phyloP scores from a whole-genome alignment of 2,329 filamentous ascomycete species.

The Camillea tinctor region DNA sequence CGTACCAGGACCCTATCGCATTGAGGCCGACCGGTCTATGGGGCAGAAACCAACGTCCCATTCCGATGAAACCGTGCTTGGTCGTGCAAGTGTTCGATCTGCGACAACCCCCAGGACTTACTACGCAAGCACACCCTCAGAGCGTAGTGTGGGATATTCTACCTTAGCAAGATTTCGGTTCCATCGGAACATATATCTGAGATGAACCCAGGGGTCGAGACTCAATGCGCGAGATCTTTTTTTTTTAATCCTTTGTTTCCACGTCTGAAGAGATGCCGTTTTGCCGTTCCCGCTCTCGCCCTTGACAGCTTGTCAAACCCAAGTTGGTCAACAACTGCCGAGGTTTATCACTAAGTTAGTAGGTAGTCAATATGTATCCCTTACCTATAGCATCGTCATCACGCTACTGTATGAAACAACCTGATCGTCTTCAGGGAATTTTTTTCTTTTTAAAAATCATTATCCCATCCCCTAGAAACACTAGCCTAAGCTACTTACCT shows the following conservation, averaged over 20 bases:
- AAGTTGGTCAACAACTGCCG: not conserved
- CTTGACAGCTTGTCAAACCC: not conserved
- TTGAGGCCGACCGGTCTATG: not conserved
- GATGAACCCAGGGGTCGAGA: not conserved
- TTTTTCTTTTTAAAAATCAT: not conserved
- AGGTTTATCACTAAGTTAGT: not conserved
- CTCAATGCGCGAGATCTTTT: not conserved
- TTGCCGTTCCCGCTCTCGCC: not conserved
- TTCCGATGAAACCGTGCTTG: not conserved
- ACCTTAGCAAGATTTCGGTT: not conserved
- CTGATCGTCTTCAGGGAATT: not conserved
- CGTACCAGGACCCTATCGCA: not conserved
- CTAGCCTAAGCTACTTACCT: too few species aligned
- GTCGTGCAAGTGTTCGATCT: not conserved
- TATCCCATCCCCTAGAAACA: too few species aligned
- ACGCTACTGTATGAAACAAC: not conserved
- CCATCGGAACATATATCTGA: not conserved
- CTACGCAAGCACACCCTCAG: not conserved
- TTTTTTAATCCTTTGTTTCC: not conserved
- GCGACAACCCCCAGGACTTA: not conserved
- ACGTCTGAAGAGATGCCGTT: not conserved
- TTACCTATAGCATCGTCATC: not conserved
- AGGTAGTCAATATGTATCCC: not conserved
- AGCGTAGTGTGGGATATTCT: not conserved
- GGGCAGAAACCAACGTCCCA: not conserved